These are phyloP conservation scores for Pterocarpus macrocarpus DNA, from an alignment of 306 rosid species.

Conservation along the genomic window DNA sequence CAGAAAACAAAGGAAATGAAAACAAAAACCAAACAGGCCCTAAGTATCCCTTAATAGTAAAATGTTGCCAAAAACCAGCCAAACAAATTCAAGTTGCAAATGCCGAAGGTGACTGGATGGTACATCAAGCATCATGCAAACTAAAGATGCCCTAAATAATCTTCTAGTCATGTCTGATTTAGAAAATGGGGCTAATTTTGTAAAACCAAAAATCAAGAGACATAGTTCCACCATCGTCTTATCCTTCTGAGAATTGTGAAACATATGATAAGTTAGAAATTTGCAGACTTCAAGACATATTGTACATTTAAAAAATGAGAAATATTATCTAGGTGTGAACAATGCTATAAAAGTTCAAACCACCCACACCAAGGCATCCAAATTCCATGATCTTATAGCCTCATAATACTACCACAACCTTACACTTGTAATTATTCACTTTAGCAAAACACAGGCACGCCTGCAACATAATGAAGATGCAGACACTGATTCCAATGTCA, in stretches of 20 bases:
- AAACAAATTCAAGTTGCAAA: background rate
- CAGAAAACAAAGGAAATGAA: too few relatives aligned
- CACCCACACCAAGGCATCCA: background rate
- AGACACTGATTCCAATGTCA: slow-evolving; percentile 24
- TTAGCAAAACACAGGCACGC: background rate
- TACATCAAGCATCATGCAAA: background rate
- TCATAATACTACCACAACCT: background rate
- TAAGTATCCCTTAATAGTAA: background rate
- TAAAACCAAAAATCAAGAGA: background rate
- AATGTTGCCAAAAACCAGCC: background rate
- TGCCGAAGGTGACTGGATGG: too few relatives aligned
- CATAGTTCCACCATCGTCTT: background rate
- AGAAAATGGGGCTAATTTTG: background rate
- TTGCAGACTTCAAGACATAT: slow-evolving; percentile 4
- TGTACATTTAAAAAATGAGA: background rate
- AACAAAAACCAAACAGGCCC: too few relatives aligned
- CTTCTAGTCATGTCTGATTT: background rate
- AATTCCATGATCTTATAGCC: slow-evolving; percentile 8
- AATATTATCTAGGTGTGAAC: background rate
- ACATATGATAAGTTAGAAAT: background rate
- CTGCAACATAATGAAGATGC: slow-evolving; percentile 9
- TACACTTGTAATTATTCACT: background rate
- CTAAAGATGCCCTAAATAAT: background rate
- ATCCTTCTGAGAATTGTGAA: slow-evolving; percentile 7
- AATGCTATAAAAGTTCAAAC: background rate